Conservation (phyloP, 225 moss, liverwort and hornwort genomes). For the Pseudisothecium myosuroides region DNA sequence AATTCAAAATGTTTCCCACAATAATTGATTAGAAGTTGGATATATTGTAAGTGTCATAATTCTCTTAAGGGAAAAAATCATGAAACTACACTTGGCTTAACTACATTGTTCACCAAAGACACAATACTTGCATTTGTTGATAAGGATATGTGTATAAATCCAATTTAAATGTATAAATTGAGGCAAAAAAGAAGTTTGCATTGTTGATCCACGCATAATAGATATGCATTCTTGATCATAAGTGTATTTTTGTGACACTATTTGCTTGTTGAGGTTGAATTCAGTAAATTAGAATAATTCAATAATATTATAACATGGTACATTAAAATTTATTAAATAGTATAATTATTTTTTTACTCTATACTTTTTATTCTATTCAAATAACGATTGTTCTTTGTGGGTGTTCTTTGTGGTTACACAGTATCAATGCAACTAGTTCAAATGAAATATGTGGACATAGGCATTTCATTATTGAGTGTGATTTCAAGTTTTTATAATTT, state of each 20-base stretch:
- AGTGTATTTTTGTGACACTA: background rate
- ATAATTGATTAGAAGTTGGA: background rate
- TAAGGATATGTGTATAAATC: background rate
- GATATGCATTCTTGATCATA: background rate
- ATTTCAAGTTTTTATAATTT: background rate
- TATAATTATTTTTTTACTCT: background rate
- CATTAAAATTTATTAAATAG: background rate
- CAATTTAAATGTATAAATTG: background rate
- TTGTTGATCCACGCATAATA: background rate
- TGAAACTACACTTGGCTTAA: background rate
- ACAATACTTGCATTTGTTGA: background rate
- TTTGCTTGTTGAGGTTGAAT: background rate
- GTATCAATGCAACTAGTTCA: background rate
- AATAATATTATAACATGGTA: background rate
- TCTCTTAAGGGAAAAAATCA: background rate
- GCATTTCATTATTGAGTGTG: conserved; percentile 2
- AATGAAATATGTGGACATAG: conserved; percentile 3
- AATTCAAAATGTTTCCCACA: background rate
- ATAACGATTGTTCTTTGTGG: background rate
- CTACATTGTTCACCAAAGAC: background rate
- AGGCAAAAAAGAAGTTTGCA: background rate
- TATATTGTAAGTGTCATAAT: background rate
- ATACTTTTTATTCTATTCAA: background rate
- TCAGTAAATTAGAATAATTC: background rate
- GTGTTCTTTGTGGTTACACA: background rate